These are phyloP conservation scores for Candida berthetii DNA, from an alignment of 805 yeast genomes.

Conservation along the genomic window DNA sequence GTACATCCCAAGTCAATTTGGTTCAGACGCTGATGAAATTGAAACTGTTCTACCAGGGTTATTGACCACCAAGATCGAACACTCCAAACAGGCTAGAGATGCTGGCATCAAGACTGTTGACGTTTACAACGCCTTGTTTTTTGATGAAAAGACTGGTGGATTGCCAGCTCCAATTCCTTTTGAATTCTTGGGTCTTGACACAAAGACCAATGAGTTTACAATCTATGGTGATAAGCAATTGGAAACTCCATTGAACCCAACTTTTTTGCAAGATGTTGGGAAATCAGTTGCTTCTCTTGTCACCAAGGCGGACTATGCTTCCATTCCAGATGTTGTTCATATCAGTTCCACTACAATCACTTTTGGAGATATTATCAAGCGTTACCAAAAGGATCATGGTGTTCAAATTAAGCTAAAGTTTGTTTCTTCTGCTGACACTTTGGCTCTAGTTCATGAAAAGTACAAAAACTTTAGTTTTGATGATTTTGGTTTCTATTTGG, in stretches of 20 bases:
- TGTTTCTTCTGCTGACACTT: conserved; percentile 24
- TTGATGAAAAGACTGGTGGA: conserved; percentile 21
- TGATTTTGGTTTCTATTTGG: conserved; percentile 33
- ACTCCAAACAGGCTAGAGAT: conserved; percentile 31
- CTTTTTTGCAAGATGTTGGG: conserved; percentile 37
- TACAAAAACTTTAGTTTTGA: conserved; percentile 22
- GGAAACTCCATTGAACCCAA: conserved; percentile 26
- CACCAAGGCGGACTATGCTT: conserved; percentile 24
- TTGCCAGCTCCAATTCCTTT: conserved; percentile 2
- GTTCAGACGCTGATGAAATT: conserved; percentile 33
- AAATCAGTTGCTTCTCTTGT: conserved; percentile 34
- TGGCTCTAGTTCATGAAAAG: conserved; percentile 23
- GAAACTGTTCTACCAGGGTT: conserved; percentile 28
- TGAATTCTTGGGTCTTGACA: conserved; percentile 31
- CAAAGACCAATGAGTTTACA: conserved; percentile 26
- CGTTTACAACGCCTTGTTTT: conserved; percentile 33
- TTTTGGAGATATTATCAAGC: conserved; percentile 29
- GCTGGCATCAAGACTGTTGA: conserved; percentile 43
- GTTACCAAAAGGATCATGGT: conserved; percentile 33
- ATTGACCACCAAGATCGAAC: conserved; percentile 25
- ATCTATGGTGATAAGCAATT: conserved; percentile 31
- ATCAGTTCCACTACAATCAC: conserved; percentile 35
- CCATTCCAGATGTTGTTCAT: conserved; percentile 38
- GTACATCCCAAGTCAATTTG: conserved; percentile 59
- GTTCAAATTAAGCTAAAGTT: conserved; percentile 27